Evolutionary conservation across 78 protist genomes (phyloP), one percentile per base, ranked within the genome.

Genomic region (Salpingoeca rosetta): DNA sequence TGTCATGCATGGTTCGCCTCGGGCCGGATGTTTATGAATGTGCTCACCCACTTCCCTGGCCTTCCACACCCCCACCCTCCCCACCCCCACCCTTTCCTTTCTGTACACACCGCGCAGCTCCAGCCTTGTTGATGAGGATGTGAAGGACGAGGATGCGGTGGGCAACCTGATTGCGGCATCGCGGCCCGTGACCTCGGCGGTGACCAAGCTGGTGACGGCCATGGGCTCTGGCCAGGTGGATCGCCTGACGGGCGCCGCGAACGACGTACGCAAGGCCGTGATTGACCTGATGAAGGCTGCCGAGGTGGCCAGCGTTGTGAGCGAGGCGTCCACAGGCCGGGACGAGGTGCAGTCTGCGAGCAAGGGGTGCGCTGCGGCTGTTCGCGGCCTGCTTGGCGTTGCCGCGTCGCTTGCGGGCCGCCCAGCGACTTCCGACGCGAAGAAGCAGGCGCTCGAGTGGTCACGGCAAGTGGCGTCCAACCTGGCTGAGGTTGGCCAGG

Each of bases 201-300:
- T 51, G 31, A 51, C 85, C 72, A 82, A 82, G 74, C 73, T 82
- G 85, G 85, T 44, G 31, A 36, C 35, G 10, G 85, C 73, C 42
- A n/a, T 73, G n/a, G 12, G 31, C 73, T 43, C 73, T 38, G 87
- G 82, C 22, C 31, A 75, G 42, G 42, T 22, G 82, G 27, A 40
- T 0, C 73, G 76, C 40, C 11, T 84, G 22, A 43, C 73, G 45
- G 3, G 2, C 26, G 44, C 77, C 10, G 82, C 77, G 77, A 44
- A 85, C 25, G 41, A 3, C 25, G 51, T 42, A 44, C 83, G 82
- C 57, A 44, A 78, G 75, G 81, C 84, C 42, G 44, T 85, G 74
- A 75, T 76, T 31, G 83, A 85, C 51, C 44, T 84, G 57, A 28
- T 84, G 42, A 78, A 84, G 45, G 31, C 28, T 1, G 73, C 72